Evolutionary conservation across 1,284 basidiomycete species (phyloP).

Genomic region (Ceratorhiza oryzae-sativae): DNA sequence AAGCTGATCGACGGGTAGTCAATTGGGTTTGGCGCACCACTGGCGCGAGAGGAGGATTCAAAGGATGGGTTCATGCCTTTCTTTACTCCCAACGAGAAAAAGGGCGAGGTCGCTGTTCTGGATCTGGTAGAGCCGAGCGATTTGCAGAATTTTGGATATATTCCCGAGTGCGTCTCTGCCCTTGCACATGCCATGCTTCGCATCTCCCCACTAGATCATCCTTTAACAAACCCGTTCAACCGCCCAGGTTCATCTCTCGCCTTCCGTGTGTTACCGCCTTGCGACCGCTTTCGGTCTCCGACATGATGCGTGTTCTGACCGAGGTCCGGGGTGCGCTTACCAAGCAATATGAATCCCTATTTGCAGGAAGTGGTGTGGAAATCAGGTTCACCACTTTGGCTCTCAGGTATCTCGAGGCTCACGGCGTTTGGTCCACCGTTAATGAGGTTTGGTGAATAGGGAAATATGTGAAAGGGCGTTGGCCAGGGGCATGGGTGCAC

Average conservation of each 20-base stretch:
- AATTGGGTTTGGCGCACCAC: constrained; percentile 83
- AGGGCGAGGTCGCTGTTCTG: constrained; percentile 60
- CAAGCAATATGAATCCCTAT: constrained; percentile 86
- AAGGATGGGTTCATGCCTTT: constrained; percentile 60
- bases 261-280: constrained; percentile 88
- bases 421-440: constrained; percentile 12
- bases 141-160: constrained; percentile 86
- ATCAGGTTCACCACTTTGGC: constrained; percentile 81
- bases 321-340: constrained; percentile 91
- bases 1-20: constrained; percentile 58
- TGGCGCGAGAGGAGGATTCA: constrained; percentile 51
- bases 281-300: constrained; percentile 70
- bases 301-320: constrained; percentile 87
- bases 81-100: constrained; percentile 69
- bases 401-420: constrained; percentile 53
- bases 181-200: too few relatives aligned
- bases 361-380: constrained; percentile 80
- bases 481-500: constrained; percentile 85
- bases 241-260: constrained; percentile 80
- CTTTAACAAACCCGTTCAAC: too few relatives aligned
- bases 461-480: constrained; percentile 81
- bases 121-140: constrained; percentile 77
- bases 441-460: constrained; percentile 19
- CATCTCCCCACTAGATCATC: too few relatives aligned
- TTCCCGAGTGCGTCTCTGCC: constrained; percentile 67